Base-by-base conservation (phyloP, 1,284 basidiomycete species). In the Afroboletus lepidellus region DNA sequence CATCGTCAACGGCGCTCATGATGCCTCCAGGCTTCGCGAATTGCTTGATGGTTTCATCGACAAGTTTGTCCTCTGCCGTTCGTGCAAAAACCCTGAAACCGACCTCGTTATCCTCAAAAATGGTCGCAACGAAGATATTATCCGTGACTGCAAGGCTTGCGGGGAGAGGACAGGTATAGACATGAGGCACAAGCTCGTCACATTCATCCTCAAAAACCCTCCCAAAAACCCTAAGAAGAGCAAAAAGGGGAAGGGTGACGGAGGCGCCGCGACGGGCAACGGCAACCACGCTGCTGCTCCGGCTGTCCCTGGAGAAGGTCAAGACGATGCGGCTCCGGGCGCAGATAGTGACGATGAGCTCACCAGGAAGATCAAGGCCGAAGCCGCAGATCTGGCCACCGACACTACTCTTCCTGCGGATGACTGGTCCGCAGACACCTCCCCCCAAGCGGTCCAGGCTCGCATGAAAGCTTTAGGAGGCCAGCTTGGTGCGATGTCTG, bases 81-180 rank as follows among this genome's bases (percentile, higher is more conserved):
- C 89, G 37, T 99, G 97, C 90, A 98, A 98, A 80, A 99, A 99
- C 71, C 97, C 97, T 23, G 97, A 99, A 77, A 99, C 97, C 38
- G 96, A 98, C 67, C 84, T 98, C 48, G 77, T 95, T 75, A 87
- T 98, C 69, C 84, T 91, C 66, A 94, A 92, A 72, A 81, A 53
- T 42, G 80, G 79, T 45, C 73, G 80, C 25, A 70, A 78, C 53
- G 95, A 98, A 66, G 82, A 88, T 62, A 96, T 99, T 70, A 84
- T 91, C 61, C 85, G 95, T 57, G 94, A 99, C 73, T 99, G 96
- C 82, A 99, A 99, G 76, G 97, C 96, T 5, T 99, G 96, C 65
- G 96, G 96, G 48, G 87, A 94, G 67, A 85, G 92, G 61, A 95
- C 90, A 34, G 84, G 79, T 46, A 84, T 99, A 58, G 94, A 99